phyloP scores from a whole-genome alignment of 495 filamentous ascomycete genomes.

The Sordaria brevicollis region DNA sequence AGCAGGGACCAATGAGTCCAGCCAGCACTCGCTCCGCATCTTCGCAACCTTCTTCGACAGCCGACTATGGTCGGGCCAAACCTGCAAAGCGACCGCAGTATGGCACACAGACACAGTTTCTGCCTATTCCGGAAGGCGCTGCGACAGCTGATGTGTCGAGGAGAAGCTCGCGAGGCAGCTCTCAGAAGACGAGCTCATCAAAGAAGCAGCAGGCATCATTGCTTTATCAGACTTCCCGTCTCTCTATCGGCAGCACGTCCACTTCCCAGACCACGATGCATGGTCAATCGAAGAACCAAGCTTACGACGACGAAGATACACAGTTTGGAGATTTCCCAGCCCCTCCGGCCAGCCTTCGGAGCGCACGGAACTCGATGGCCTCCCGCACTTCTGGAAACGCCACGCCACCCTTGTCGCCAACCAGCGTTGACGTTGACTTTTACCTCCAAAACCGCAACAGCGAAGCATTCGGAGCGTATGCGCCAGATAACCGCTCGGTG shows the following conservation, averaged over 20 bases:
- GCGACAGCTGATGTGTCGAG: constrained; percentile 1
- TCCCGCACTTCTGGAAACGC: constrained; percentile 27
- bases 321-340: constrained; percentile 24
- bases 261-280: constrained; percentile 7
- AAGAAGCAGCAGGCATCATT: constrained; percentile 2
- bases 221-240: constrained; percentile 4
- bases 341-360: constrained; percentile 7
- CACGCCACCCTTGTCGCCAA: constrained; percentile 38
- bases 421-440: constrained; percentile 35
- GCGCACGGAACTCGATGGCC: not conserved
- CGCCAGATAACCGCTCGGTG: constrained; percentile 13
- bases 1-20: constrained; percentile 14
- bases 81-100: constrained; percentile 15
- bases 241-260: constrained; percentile 8
- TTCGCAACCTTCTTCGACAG: constrained; percentile 9
- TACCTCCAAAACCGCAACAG: constrained; percentile 22
- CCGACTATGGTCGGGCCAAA: constrained; percentile 4
- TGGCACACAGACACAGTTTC: constrained; percentile 12
- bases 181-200: constrained; percentile 5
- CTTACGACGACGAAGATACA: constrained; percentile 2
- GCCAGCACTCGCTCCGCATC: constrained; percentile 18
- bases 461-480: not conserved
- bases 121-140: constrained; percentile 8
- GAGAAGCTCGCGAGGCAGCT: constrained; percentile 10
- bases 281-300: not conserved